These are phyloP conservation scores for Phtheirospermum japonicum DNA, from an alignment of 257 asterid genomes.

Conservation along the genomic window DNA sequence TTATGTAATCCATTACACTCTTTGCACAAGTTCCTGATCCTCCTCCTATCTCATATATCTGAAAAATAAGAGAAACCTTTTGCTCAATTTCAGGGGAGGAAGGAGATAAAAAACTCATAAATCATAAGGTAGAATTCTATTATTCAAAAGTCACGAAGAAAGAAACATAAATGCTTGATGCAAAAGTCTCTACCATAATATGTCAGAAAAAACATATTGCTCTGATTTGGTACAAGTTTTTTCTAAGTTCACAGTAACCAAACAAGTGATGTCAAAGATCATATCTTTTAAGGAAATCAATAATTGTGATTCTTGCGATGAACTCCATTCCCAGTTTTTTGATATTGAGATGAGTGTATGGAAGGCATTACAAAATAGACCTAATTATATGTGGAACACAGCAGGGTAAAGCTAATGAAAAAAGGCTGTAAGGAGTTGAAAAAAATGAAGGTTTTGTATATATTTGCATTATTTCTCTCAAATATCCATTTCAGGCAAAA, in stretches of 20 bases:
- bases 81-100: conserved; percentile 13
- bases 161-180: neutral
- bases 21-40: conserved; percentile 99
- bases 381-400: too few relatives aligned
- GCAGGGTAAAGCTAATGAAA: too few relatives aligned
- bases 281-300: neutral
- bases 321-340: neutral
- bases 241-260: neutral
- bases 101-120: neutral
- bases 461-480: too few relatives aligned
- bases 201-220: neutral
- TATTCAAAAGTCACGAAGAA: neutral
- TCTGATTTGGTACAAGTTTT: neutral
- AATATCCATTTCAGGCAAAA: too few relatives aligned
- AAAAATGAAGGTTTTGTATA: too few relatives aligned
- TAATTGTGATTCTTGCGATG: neutral
- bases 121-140: conserved; percentile 9
- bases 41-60: conserved; percentile 99
- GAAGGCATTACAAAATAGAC: neutral
- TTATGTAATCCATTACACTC: conserved; percentile 94
- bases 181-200: neutral
- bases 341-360: neutral
- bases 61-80: conserved; percentile 31
- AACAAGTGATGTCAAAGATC: neutral
- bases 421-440: too few relatives aligned